Percentiles rank a stretch among this genome's conserved stretches.
phyloP scores from a whole-genome alignment of 257 asterid genomes.

The Solanum clarkiae region DNA sequence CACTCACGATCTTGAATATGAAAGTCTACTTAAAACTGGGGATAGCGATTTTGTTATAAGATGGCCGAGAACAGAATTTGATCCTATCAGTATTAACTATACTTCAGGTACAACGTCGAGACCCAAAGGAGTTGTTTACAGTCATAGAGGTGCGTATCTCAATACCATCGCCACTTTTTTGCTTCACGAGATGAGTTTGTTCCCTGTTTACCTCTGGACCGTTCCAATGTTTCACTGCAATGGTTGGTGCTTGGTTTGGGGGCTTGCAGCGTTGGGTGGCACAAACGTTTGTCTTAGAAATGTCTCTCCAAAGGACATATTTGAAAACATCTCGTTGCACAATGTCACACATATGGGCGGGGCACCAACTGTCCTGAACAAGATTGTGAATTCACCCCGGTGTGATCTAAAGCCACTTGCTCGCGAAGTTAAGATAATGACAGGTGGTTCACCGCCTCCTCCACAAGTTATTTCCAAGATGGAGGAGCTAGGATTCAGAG shows the following conservation, averaged over 20 bases:
- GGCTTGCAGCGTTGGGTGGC: background rate
- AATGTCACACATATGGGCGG: slow-evolving; percentile 20
- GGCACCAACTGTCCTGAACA: slow-evolving; percentile 27
- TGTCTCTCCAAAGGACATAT: background rate
- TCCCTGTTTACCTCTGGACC: background rate
- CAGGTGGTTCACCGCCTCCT: slow-evolving; percentile 31
- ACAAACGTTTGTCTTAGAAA: background rate
- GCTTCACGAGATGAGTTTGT: background rate
- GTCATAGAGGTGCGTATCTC: background rate
- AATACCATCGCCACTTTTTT: background rate
- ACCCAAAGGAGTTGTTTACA: slow-evolving; percentile 1
- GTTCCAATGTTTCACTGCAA: background rate
- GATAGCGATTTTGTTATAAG: background rate
- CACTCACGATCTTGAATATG: background rate
- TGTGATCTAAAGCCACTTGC: slow-evolving; percentile 8
- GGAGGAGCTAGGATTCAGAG: slow-evolving; percentile 22
- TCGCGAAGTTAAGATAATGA: slow-evolving; percentile 12
- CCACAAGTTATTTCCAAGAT: slow-evolving; percentile 15
- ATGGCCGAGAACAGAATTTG: background rate
- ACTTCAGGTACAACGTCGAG: background rate
- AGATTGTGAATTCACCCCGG: slow-evolving; percentile 10
- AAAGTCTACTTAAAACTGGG: background rate
- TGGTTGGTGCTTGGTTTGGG: background rate
- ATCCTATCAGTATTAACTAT: background rate
- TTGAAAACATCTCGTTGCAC: slow-evolving; percentile 4